A percentile compares a stretch with the other conserved stretches of the same genome.
Conservation (phyloP, 2,329 filamentous ascomycete genomes). For the Penicillium nordicum region DNA sequence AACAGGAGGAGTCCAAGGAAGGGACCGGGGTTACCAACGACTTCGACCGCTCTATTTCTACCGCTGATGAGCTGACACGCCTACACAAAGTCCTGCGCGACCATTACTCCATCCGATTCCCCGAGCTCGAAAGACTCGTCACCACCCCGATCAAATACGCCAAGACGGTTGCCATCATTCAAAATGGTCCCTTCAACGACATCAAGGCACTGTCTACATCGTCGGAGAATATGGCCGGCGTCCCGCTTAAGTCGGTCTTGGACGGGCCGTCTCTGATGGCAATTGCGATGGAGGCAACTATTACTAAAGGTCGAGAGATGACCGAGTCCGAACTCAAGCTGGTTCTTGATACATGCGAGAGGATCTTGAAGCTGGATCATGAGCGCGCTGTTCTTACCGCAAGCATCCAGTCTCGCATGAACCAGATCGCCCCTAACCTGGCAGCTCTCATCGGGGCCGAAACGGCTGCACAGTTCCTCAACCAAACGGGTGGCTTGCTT, state of each 20-base stretch:
- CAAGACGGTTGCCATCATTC: constrained; percentile 87
- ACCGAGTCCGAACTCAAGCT: constrained; percentile 68
- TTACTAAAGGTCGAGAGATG: constrained; percentile 77
- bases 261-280: constrained; percentile 92
- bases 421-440: constrained; percentile 88
- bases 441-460: constrained; percentile 87
- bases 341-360: constrained; percentile 76
- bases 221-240: constrained; percentile 72
- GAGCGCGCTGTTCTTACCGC: constrained; percentile 84
- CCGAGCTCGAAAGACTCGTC: constrained; percentile 85
- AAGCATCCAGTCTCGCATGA: constrained; percentile 97
- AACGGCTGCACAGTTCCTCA: constrained; percentile 93
- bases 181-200: constrained; percentile 85
- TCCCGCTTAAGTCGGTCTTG: constrained; percentile 73
- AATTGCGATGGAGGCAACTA: constrained; percentile 90
- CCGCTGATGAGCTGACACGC: constrained; percentile 86
- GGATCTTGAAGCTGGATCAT: constrained; percentile 80
- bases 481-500: constrained; percentile 82
- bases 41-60: constrained; percentile 85
- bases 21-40: constrained; percentile 71
- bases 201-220: constrained; percentile 77
- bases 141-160: constrained; percentile 93
- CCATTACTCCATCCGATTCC: constrained; percentile 90
- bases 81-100: constrained; percentile 97
- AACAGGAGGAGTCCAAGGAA: constrained; percentile 52